phyloP scores from a whole-genome alignment of 176 grass and related monocot genomes.

The Eragrostis nindensis region DNA sequence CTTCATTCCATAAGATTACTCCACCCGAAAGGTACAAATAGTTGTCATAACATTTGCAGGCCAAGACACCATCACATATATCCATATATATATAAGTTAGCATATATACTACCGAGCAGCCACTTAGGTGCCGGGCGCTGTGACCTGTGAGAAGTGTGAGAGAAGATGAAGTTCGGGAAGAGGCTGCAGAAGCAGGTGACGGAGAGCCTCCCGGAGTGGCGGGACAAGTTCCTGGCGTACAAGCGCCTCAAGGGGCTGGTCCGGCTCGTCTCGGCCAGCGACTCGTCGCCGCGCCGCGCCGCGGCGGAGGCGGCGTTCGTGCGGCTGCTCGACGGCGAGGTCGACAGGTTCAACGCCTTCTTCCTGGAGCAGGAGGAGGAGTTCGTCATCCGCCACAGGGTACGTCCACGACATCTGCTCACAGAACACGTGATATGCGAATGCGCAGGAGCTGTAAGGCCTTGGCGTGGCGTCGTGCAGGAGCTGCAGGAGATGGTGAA shows the following conservation, averaged over 20 bases:
- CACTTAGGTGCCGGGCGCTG: too few species aligned
- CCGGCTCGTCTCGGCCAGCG: slow-evolving; percentile 27
- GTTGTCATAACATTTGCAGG: not conserved
- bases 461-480: slow-evolving; percentile 35
- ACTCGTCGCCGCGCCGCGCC: not conserved
- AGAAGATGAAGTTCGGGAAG: slow-evolving; percentile 86
- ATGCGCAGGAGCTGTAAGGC: too few species aligned
- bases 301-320: slow-evolving; percentile 47
- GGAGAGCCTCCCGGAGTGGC: slow-evolving; percentile 85
- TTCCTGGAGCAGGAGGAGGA: slow-evolving; percentile 90
- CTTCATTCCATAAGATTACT: slow-evolving; percentile 23
- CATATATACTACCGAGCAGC: not conserved
- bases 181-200: slow-evolving; percentile 75
- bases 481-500: slow-evolving; percentile 66
- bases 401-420: too few species aligned
- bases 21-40: not conserved
- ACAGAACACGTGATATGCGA: too few species aligned
- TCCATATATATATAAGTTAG: not conserved
- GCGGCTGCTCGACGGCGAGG: slow-evolving; percentile 59
- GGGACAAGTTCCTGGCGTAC: slow-evolving; percentile 78
- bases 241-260: slow-evolving; percentile 81
- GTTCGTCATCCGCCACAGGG: slow-evolving; percentile 77
- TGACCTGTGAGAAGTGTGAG: not conserved
- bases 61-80: not conserved
- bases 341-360: slow-evolving; percentile 85